Conservation (phyloP, 768 basidiomycete genomes). For the Amanita rimosa region DNA sequence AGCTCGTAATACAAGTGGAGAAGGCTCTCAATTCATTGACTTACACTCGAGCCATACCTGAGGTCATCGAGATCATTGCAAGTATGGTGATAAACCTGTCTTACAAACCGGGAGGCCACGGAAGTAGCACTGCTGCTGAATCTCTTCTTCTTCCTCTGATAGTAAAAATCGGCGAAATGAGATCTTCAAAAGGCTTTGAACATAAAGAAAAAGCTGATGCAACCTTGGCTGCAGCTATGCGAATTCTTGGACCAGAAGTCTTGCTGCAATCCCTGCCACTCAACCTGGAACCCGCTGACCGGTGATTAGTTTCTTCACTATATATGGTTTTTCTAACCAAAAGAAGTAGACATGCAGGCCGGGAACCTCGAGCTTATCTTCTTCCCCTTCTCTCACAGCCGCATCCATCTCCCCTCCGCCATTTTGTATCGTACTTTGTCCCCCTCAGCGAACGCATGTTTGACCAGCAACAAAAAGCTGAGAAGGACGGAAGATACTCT, state of each 20-base stretch:
- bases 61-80: slow-evolving; percentile 63
- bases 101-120: slow-evolving; percentile 26
- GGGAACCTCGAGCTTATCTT: slow-evolving; percentile 84
- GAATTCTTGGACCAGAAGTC: slow-evolving; percentile 74
- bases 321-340: background rate
- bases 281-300: slow-evolving; percentile 71
- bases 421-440: slow-evolving; percentile 87
- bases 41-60: slow-evolving; percentile 67
- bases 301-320: slow-evolving; percentile 34
- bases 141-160: slow-evolving; percentile 59
- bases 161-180: slow-evolving; percentile 57
- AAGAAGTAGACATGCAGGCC: slow-evolving; percentile 44
- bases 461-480: slow-evolving; percentile 72
- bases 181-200: slow-evolving; percentile 77
- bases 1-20: slow-evolving; percentile 50
- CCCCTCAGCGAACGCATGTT: slow-evolving; percentile 93
- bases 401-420: slow-evolving; percentile 69
- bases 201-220: slow-evolving; percentile 81
- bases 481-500: slow-evolving; percentile 56
- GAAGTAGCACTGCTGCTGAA: slow-evolving; percentile 50
- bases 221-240: slow-evolving; percentile 72
- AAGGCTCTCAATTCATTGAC: slow-evolving; percentile 64
- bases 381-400: slow-evolving; percentile 77
- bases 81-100: slow-evolving; percentile 57
- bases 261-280: slow-evolving; percentile 68